A percentile compares a stretch with the other conserved stretches of the same genome.
Evolutionary conservation across 73 alveolate genomes (phyloP).

Genomic region (Breviolum minutum): DNA sequence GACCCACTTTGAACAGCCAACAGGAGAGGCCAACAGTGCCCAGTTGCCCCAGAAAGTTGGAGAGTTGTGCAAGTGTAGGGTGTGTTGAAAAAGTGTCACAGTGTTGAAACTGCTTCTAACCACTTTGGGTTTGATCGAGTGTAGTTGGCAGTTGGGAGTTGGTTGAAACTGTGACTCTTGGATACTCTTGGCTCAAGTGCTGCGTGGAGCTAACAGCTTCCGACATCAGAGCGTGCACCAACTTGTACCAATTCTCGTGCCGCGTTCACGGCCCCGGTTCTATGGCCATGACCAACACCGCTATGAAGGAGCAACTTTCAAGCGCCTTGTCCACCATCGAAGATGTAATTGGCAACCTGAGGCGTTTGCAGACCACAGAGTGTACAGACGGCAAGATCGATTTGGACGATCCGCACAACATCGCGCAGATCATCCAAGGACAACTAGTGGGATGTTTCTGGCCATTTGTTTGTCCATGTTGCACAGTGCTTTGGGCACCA

Average conservation of each 20-base stretch:
- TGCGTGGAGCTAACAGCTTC: too few species aligned
- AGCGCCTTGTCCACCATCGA: constrained; percentile 40
- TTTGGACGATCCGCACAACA: constrained; percentile 68
- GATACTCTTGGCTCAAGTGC: too few species aligned
- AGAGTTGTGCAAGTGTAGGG: too few species aligned
- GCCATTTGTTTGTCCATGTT: neutral
- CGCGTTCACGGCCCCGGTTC: neutral
- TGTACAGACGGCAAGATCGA: neutral
- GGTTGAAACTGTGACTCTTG: too few species aligned
- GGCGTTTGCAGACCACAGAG: neutral
- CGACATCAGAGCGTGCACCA: neutral
- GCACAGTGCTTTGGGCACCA: neutral
- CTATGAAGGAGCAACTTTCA: neutral
- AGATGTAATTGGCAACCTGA: constrained; percentile 34
- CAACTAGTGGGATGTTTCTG: neutral
- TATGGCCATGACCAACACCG: neutral
- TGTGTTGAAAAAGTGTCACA: too few species aligned
- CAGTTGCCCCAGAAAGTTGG: too few species aligned
- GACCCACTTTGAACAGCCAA: too few species aligned
- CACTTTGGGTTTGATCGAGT: too few species aligned
- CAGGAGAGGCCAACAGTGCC: too few species aligned
- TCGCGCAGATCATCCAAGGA: constrained; percentile 78
- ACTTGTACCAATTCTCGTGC: neutral
- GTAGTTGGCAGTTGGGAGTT: too few species aligned
- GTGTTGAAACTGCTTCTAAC: too few species aligned